phyloP scores from a whole-genome alignment of 352 stramenopile genomes.

The Pythium folliculosum region DNA sequence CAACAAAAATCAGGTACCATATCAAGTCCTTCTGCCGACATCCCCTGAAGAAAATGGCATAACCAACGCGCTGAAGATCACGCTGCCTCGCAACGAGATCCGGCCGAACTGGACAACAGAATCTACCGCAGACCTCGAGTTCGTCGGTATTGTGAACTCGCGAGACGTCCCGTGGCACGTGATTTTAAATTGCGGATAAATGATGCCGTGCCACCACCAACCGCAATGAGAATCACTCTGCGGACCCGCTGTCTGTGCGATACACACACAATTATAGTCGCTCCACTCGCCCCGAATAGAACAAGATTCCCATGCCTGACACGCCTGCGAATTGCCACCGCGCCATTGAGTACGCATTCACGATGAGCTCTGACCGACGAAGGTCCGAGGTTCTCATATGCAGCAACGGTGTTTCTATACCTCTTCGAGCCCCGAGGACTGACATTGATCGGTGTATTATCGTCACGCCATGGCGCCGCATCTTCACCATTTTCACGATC shows the following conservation, averaged over 20 bases:
- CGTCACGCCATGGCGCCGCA: conserved; percentile 5
- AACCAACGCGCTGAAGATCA: too few relatives aligned
- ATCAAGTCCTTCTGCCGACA: not conserved
- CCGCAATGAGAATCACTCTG: too few relatives aligned
- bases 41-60: not conserved
- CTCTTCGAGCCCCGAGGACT: not conserved
- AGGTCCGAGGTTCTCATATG: not conserved
- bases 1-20: not conserved
- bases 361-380: not conserved
- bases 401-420: not conserved
- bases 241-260: not conserved
- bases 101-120: too few relatives aligned
- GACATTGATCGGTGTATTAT: conserved; percentile 20
- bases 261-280: not conserved
- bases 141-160: not conserved
- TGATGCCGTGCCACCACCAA: not conserved
- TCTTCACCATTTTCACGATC: conserved; percentile 24
- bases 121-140: not conserved
- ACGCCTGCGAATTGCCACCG: too few relatives aligned
- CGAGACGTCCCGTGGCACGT: conserved; percentile 11
- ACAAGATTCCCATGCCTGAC: too few relatives aligned
- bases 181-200: conserved; percentile 15
- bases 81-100: too few relatives aligned
- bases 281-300: too few relatives aligned
- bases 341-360: not conserved